Evolutionary conservation across 169 alveolate genomes (phyloP).

Genomic region (Eimeria acervulina): DNA sequence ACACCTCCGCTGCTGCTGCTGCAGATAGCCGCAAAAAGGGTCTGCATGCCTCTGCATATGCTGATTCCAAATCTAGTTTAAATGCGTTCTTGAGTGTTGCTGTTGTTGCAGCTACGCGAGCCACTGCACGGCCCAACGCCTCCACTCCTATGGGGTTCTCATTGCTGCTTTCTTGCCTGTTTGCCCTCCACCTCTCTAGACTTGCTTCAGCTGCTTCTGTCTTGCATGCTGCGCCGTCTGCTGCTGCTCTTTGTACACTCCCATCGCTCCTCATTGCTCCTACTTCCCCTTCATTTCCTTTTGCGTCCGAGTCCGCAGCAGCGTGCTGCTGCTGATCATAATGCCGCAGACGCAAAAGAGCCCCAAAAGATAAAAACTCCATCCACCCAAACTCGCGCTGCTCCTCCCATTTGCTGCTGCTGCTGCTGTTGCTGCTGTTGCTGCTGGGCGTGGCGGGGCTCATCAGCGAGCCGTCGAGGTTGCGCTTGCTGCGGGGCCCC

Average conservation of each 20-base stretch:
- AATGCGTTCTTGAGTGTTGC: conserved; percentile 53
- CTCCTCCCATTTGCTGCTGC: conserved; percentile 7
- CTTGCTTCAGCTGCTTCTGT: background rate
- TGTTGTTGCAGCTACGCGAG: conserved; percentile 85
- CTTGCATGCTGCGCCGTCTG: background rate
- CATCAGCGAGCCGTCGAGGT: conserved; percentile 28
- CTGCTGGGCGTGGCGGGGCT: background rate
- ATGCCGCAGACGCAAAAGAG: conserved; percentile 12
- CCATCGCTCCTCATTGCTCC: background rate
- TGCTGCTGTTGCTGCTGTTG: conserved; percentile 38
- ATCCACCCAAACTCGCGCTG: conserved; percentile 65
- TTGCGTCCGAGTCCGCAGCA: background rate
- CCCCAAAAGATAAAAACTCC: conserved; percentile 18
- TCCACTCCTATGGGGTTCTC: conserved; percentile 85
- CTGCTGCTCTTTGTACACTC: background rate
- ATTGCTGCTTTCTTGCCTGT: conserved; percentile 29
- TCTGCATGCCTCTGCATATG: conserved; percentile 82
- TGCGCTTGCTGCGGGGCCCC: conserved; percentile 11
- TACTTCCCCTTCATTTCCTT: background rate
- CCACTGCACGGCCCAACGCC: conserved; percentile 85
- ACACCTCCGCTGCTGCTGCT: conserved; percentile 69
- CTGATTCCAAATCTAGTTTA: conserved; percentile 73
- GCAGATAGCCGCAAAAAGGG: conserved; percentile 84
- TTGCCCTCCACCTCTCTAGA: background rate
- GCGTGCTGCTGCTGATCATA: background rate